Base-by-base conservation (phyloP, 345 rosid genomes). In the Draba incana region DNA sequence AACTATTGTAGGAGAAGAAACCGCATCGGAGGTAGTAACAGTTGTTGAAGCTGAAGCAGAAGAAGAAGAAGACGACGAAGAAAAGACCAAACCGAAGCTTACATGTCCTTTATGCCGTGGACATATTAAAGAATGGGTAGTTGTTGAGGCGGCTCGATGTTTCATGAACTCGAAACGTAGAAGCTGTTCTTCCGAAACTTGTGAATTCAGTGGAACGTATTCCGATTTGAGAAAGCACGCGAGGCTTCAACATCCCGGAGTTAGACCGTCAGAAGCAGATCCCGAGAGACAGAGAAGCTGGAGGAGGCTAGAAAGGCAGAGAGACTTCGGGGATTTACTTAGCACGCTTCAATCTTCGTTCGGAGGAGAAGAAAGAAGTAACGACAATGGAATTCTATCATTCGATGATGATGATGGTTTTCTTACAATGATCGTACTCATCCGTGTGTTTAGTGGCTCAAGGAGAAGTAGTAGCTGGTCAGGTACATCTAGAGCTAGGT, bases 281-380 rank as follows among this genome's bases (percentile, higher is more conserved):
- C 99, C 96, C 6, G 99, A 87, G 78, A 75, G 99, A 58, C 90
- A 89, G 66, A 90, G 92, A 54, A 86, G 79, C 59, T 94, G 99
- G 99, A 87, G 98, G 82, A 82, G 92, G 82, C 71, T 94, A 74
- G 97, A 94, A 81, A 93, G 93, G 25, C 96, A 91, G 80, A 86
- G 99, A 76, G 99, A 94, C 64, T 70, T 94, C 30, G 99, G 99
- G 7, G 98, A 94, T 80, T 76, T 94, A 76, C 81, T 94, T 39
- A 94, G 99, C 80, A 86, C 97, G 2, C 92, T 94, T 23, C 88
- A 87, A 31, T 89, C 96, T 66, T 88, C 96, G 9, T 80, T 89
- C 64, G 95, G 88, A 48, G 98, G 92, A 63, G 98, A 94, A 58
- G 98, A 89, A 63, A 84, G 86, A 75, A 70, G 72, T 12, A 86